A percentile compares a stretch with the other conserved stretches of the same genome.
Conservation (phyloP, 2,329 filamentous ascomycete species). For the Phyllosticta citriasiana region DNA sequence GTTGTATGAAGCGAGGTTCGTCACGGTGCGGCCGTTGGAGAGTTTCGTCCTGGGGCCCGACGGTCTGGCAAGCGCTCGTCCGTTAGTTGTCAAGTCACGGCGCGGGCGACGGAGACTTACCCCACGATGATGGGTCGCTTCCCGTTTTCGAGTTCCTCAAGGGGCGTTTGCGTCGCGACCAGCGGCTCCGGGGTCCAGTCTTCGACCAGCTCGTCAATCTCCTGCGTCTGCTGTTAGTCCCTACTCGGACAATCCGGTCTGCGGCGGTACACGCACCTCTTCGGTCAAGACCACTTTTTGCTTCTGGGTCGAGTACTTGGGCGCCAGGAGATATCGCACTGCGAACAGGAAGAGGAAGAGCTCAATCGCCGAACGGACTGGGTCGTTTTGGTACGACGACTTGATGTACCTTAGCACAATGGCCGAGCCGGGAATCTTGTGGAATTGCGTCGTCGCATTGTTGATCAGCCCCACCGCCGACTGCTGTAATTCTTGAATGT, state of each 20-base stretch:
- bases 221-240: constrained; percentile 35
- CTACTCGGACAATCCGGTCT: too few relatives aligned
- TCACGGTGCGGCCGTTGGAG: constrained; percentile 77
- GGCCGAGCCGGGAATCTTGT: constrained; percentile 85
- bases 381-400: constrained; percentile 96
- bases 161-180: constrained; percentile 59
- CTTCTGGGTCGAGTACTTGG: constrained; percentile 84
- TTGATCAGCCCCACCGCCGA: constrained; percentile 45
- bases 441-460: constrained; percentile 57
- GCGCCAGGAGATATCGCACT: constrained; percentile 81
- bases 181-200: constrained; percentile 95
- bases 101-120: constrained; percentile 38
- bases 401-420: constrained; percentile 93
- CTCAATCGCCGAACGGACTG: constrained; percentile 85
- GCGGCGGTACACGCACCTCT: constrained; percentile 34
- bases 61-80: constrained; percentile 45
- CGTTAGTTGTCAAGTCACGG: neutral
- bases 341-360: constrained; percentile 91
- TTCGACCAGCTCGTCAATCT: constrained; percentile 93
- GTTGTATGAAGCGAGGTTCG: constrained; percentile 90
- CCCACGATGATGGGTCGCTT: constrained; percentile 81
- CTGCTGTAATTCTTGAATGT: constrained; percentile 45
- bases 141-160: constrained; percentile 76
- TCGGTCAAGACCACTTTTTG: constrained; percentile 83
- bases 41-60: constrained; percentile 87